These are phyloP conservation scores for Aspergillus sp. DNA, from an alignment of 2,329 filamentous ascomycete genomes.

Conservation along the genomic window DNA sequence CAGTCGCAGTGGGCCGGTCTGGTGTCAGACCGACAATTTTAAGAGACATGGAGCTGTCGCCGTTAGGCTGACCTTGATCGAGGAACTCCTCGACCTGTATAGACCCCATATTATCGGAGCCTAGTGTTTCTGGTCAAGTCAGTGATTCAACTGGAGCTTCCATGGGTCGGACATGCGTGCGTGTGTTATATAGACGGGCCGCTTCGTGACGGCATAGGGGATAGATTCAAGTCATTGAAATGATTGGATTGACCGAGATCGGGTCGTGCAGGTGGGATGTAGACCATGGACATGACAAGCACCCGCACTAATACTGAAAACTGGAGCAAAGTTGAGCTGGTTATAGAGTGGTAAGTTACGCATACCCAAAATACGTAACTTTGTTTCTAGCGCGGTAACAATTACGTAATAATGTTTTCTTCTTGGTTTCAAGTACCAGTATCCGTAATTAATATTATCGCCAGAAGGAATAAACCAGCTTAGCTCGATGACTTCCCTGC, in stretches of 20 bases:
- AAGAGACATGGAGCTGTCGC: constrained; percentile 23
- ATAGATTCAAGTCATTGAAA: not conserved
- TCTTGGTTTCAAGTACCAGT: not conserved
- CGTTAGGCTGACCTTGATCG: constrained; percentile 2
- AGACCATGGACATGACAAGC: not conserved
- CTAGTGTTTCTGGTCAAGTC: constrained; percentile 5
- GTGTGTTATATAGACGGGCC: constrained; percentile 2
- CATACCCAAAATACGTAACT: no score
- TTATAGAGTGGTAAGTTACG: no score
- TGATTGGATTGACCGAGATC: constrained; percentile 3
- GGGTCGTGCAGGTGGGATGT: constrained; percentile 1
- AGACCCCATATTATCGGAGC: constrained; percentile 13
- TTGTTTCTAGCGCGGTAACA: no score
- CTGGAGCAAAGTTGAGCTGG: not conserved
- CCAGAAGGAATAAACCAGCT: not conserved
- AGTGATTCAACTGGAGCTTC: constrained; percentile 8
- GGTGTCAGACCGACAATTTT: constrained; percentile 29
- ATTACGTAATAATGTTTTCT: no score
- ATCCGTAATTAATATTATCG: not conserved
- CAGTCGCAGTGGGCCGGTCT: constrained; percentile 29
- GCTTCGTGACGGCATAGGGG: constrained; percentile 1
- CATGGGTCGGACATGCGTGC: constrained; percentile 1
- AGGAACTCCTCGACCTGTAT: constrained; percentile 7
- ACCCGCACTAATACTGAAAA: not conserved
- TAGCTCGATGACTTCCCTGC: not conserved